phyloP scores from a whole-genome alignment of 2,329 filamentous ascomycete species.

The Dendryphion nanum region DNA sequence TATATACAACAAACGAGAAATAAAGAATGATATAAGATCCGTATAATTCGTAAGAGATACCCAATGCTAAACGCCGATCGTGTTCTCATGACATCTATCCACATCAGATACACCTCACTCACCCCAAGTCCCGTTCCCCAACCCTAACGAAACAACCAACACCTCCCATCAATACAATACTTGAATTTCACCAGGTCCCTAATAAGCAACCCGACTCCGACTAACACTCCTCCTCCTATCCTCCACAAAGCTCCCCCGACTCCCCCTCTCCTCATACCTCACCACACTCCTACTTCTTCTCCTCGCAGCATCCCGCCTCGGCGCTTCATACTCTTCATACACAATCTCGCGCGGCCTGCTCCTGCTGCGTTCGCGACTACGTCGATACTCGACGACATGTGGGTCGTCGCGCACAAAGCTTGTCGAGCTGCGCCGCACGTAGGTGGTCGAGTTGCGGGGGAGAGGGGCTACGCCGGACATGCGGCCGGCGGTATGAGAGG shows the following conservation, averaged over 20 bases:
- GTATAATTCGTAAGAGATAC: too few relatives aligned
- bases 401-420: constrained; percentile 18
- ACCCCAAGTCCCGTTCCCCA: too few relatives aligned
- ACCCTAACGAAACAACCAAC: too few relatives aligned
- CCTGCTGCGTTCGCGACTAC: background rate
- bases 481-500: constrained; percentile 31
- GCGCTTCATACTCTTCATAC: constrained; percentile 26
- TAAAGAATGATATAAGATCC: too few relatives aligned
- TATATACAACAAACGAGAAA: too few relatives aligned
- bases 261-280: constrained; percentile 12
- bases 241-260: constrained; percentile 25
- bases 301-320: too few relatives aligned
- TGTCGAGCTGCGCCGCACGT: constrained; percentile 11
- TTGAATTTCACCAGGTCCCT: too few relatives aligned
- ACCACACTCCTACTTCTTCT: constrained; percentile 24
- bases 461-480: constrained; percentile 33
- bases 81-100: too few relatives aligned
- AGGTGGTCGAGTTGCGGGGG: constrained; percentile 20
- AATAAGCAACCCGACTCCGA: constrained; percentile 27
- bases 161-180: too few relatives aligned
- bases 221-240: constrained; percentile 30
- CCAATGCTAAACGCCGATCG: too few relatives aligned
- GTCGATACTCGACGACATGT: constrained; percentile 18
- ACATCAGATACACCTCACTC: too few relatives aligned
- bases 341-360: constrained; percentile 18